Percentiles rank a stretch among this genome's conserved stretches.
These are phyloP conservation scores for Selenicereus undatus DNA, from an alignment of 148 eudicot species.

Conservation along the genomic window DNA sequence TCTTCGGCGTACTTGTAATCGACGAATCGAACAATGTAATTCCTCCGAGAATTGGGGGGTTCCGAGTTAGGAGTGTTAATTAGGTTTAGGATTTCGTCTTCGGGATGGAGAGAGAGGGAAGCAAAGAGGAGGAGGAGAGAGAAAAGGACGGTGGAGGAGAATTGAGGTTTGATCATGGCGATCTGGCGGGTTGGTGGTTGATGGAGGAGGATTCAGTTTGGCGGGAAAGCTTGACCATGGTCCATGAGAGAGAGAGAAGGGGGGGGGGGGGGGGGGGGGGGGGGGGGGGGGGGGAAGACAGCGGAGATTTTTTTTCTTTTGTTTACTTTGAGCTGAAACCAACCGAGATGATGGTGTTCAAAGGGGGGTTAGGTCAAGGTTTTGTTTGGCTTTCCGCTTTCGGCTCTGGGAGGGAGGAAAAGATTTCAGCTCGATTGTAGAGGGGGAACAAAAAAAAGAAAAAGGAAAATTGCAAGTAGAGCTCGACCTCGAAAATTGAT, in stretches of 20 bases:
- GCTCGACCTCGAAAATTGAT: no score
- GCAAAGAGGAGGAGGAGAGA: conserved; percentile 35
- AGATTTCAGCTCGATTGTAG: neutral
- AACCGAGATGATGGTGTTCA: neutral
- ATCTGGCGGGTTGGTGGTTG: neutral
- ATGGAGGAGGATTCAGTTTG: conserved; percentile 19
- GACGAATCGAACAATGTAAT: conserved; percentile 64
- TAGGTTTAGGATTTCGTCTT: conserved; percentile 45
- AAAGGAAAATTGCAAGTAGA: no score
- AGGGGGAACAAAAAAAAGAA: no score
- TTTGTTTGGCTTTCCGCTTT: neutral
- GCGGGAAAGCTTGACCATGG: conserved; percentile 39
- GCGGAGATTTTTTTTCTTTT: neutral
- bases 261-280: neutral
- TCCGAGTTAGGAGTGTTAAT: neutral
- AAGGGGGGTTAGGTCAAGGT: neutral
- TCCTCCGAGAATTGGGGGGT: conserved; percentile 24
- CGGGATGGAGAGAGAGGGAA: conserved; percentile 24
- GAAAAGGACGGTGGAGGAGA: conserved; percentile 16
- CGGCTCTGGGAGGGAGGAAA: neutral
- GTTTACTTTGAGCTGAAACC: neutral
- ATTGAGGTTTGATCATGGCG: conserved; percentile 42
- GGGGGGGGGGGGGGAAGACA: neutral
- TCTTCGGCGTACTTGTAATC: conserved; percentile 49
- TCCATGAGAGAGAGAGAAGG: neutral